Base-by-base conservation (phyloP, 2,329 filamentous ascomycete species). In the Phoma sp. region DNA sequence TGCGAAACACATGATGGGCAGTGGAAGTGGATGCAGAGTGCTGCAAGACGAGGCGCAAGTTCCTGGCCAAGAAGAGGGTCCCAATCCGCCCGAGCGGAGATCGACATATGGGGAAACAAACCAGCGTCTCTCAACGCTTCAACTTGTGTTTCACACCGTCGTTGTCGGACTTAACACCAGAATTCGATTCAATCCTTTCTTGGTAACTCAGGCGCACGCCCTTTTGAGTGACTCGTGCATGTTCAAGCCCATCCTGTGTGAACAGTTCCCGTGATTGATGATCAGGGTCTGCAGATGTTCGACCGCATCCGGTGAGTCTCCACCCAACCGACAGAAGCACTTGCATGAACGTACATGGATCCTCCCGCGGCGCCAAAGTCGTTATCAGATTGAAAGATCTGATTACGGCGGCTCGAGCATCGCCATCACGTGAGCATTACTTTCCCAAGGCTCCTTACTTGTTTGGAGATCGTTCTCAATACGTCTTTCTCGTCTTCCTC, bases 1-100 rank as follows among this genome's bases (percentile, higher is more conserved):
- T 46, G 47, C 24, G 47, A 46, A 59, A 51, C 41, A 49, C 60
- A 57, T 52, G 37, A 36, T 54, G 29, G 50, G 47, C 52, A 52
- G 46, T 29, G 27, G 13, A 30, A 54, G 51, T 43, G 41, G 40
- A 50, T 23, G 55, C 54, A 46, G 58, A 54, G 58, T 50, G 52
- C 51, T 55, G 52, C 43, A 57, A 50, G 47, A 49, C 54, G 43
- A 58, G 50, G 47, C 57, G 58, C 57, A 62, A 52, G 53, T 56
- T 18, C 18, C 18, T 53, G 50, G 62, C 62, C 57, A 57, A 63
- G 55, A 56, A 50, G 55, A 63, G 52, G 47, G 55, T 57, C 60
- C 43, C 44, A 42, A 30, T 45, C 38, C 59, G 18, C 18, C 18
- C 18, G 18, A 18, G 18, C 18, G 55, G 47, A 47, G 62, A 67